Percentiles rank a stretch among this genome's conserved stretches.
Conservation (phyloP, 495 filamentous ascomycete genomes). For the Trichocladium uniseriatum region DNA sequence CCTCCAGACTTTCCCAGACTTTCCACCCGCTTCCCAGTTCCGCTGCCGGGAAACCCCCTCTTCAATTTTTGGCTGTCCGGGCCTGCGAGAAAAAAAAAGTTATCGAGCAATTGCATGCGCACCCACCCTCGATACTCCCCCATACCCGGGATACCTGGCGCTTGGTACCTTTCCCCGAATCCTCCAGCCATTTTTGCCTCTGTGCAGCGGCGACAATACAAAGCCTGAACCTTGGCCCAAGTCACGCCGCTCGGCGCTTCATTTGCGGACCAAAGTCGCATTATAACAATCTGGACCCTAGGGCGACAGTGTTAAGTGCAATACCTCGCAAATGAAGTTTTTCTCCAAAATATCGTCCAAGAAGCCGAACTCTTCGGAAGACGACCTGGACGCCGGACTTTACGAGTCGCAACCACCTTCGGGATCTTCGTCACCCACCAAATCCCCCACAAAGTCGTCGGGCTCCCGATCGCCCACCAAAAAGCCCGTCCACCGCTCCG, state of each 20-base stretch:
- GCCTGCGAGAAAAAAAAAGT: constrained; percentile 7
- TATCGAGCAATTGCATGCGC: constrained; percentile 8
- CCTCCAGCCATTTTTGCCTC: constrained; percentile 19
- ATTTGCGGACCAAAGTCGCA: constrained; percentile 18
- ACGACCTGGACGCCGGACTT: constrained; percentile 33
- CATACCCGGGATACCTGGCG: constrained; percentile 11
- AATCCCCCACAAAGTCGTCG: constrained; percentile 16
- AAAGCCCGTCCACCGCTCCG: constrained; percentile 18
- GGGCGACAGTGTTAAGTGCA: constrained; percentile 13
- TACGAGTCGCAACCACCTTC: constrained; percentile 18
- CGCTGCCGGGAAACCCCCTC: constrained; percentile 4
- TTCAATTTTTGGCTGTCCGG: constrained; percentile 1
- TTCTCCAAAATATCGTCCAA: constrained; percentile 46
- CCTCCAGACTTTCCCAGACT: constrained; percentile 6
- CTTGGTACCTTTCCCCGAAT: constrained; percentile 16
- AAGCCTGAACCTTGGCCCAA: constrained; percentile 26
- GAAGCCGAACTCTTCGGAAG: constrained; percentile 39
- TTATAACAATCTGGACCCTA: constrained; percentile 19
- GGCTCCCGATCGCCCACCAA: constrained; percentile 27
- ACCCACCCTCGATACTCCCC: neutral
- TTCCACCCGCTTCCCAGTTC: neutral
- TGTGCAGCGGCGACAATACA: constrained; percentile 22
- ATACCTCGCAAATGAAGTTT: constrained; percentile 42
- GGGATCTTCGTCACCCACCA: constrained; percentile 20
- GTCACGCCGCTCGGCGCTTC: constrained; percentile 19